Evolutionary conservation across 1,284 basidiomycete genomes (phyloP), one percentile per base, ranked within the genome.

Genomic region (Leccinum griseonigrum): DNA sequence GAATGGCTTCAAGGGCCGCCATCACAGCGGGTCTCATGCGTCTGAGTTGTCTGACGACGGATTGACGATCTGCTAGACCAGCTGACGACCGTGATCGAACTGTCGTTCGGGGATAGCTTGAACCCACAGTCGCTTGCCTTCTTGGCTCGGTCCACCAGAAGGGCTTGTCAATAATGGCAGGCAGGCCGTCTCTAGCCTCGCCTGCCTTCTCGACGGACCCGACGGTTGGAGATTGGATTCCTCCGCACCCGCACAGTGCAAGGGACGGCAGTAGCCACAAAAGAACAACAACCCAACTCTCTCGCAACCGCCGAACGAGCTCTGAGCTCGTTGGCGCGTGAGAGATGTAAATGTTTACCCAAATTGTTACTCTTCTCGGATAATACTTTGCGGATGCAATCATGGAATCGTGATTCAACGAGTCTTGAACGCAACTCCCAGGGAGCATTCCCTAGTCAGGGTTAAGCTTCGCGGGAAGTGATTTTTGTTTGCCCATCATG

Each of bases 401-500:
- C 26, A 16, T 28, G 43, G 43, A 46, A 46, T 48, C 53, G 53
- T 22, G 53, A 54, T 54, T 26, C 53, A 13, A 48, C 46, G 54
- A 55, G 16, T 48, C 60, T 34, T 22, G 32, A 7, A 16, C 31
- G 8, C 59, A 65, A 8, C 48, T 48, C 36, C 36, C 36, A 36
- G 18, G 40, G 43, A 50, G 22, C 48, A 51, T 11, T 43, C 40
- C 18, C 43, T 46, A 43, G 26, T 61, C 70, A 71, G 65, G 67
- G 67, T 60, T 56, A 67, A 59, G 59, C 61, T 69, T 69, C 68
- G 68, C 68, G 71, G 71, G 68, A 73, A 55, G 43, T 57, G 34
- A 40, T 48, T 10, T 11, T 13, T 56, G 60, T 56, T 63, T 60
- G 56, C 38, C 22, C 58, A 51, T 59, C 54, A 68, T 68, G 70